A percentile compares a stretch with the other conserved stretches of the same genome.
phyloP scores from a whole-genome alignment of 306 rosid species.

The Cicer arietinum region DNA sequence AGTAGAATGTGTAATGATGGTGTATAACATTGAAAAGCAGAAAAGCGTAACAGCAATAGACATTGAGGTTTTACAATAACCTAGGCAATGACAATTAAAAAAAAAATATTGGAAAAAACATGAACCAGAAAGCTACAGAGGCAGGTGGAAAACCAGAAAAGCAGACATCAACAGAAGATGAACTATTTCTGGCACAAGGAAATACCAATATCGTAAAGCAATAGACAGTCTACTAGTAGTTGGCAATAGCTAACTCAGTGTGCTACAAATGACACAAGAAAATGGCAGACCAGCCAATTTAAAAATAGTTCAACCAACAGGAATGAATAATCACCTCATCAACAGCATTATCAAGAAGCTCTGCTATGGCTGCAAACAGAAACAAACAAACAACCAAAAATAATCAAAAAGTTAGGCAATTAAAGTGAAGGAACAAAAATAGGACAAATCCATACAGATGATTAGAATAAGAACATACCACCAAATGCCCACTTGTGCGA shows the following conservation, averaged over 20 bases:
- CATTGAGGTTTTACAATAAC: conserved; percentile 16
- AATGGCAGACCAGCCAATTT: conserved; percentile 11
- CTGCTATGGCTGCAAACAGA: conserved; percentile 78
- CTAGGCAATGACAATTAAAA: conserved; percentile 28
- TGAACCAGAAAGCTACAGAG: background rate
- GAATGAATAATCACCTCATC: conserved; percentile 78
- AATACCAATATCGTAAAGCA: conserved; percentile 9
- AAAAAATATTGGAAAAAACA: conserved; percentile 13
- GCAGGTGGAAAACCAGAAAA: background rate
- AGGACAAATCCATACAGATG: conserved; percentile 6
- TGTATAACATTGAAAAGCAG: conserved; percentile 29
- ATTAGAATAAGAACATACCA: conserved; percentile 61
- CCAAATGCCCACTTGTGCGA: conserved; percentile 99
- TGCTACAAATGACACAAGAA: conserved; percentile 12
- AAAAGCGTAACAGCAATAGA: conserved; percentile 4
- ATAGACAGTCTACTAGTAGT: background rate
- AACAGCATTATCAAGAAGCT: conserved; percentile 90
- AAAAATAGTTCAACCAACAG: conserved; percentile 30
- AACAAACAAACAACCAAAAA: conserved; percentile 31
- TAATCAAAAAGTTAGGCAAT: conserved; percentile 6
- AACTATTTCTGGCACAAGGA: conserved; percentile 7
- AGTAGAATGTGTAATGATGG: conserved; percentile 27
- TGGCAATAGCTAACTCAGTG: conserved; percentile 16
- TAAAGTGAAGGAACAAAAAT: conserved; percentile 13
- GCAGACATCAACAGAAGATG: conserved; percentile 6